phyloP scores from a whole-genome alignment of 2,329 filamentous ascomycete genomes.

The Cercospora sojina region DNA sequence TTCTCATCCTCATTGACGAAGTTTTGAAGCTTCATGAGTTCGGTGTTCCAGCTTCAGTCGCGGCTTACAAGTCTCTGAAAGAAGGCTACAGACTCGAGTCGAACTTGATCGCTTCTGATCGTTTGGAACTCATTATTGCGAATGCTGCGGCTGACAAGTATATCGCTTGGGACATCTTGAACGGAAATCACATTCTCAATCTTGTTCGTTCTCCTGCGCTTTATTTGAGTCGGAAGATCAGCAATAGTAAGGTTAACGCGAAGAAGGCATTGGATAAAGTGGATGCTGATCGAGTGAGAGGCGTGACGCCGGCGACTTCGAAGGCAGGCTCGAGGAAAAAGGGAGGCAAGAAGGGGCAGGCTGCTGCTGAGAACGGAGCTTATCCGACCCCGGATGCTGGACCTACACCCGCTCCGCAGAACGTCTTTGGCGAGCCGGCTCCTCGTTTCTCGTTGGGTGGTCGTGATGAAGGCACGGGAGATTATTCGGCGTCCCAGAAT shows the following conservation, averaged over 20 bases:
- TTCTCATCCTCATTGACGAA: conserved; percentile 17
- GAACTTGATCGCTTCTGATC: conserved; percentile 13
- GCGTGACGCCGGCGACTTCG: not conserved
- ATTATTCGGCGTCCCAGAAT: not conserved
- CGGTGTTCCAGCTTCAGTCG: conserved; percentile 13
- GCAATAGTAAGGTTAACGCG: conserved; percentile 22
- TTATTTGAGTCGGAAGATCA: conserved; percentile 20
- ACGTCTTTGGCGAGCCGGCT: not conserved
- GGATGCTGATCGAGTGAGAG: conserved; percentile 4
- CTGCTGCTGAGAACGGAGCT: not conserved
- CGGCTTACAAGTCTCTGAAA: conserved; percentile 8
- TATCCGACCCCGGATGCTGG: not conserved
- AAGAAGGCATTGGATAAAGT: conserved; percentile 20
- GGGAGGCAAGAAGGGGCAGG: not conserved
- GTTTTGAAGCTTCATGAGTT: conserved; percentile 17
- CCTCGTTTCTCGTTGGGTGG: not conserved
- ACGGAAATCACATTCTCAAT: conserved; percentile 5
- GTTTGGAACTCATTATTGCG: conserved; percentile 14
- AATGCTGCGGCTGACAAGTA: conserved; percentile 19
- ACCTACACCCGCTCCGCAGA: not conserved
- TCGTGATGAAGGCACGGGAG: not conserved
- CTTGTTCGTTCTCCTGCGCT: conserved; percentile 11
- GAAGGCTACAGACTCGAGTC: conserved; percentile 17
- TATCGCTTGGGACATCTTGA: conserved; percentile 19
- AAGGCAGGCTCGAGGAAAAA: not conserved